phyloP scores from a whole-genome alignment of 805 yeast species.

The Starmerella floricola region DNA sequence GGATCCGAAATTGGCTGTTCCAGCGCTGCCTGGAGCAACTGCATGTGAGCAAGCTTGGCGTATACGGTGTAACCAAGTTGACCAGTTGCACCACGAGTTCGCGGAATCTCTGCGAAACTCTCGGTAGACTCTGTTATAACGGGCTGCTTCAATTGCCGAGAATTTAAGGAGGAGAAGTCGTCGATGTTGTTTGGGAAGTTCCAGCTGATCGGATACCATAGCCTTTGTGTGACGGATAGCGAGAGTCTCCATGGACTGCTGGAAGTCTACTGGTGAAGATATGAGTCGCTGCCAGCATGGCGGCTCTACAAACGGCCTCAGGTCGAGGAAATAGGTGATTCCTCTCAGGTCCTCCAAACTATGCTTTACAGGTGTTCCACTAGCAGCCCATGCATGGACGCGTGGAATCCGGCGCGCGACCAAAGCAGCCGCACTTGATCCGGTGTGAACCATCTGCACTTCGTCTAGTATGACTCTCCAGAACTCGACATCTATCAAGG shows the following conservation, averaged over 20 bases:
- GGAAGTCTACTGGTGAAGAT: conserved; percentile 34
- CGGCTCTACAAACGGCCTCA: conserved; percentile 49
- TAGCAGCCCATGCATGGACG: conserved; percentile 91
- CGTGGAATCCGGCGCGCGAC: conserved; percentile 72
- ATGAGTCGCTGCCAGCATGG: conserved; percentile 34
- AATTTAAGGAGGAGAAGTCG: conserved; percentile 61
- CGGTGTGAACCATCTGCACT: conserved; percentile 80
- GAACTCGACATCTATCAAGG: conserved; percentile 68
- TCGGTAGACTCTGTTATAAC: conserved; percentile 53
- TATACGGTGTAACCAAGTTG: conserved; percentile 53
- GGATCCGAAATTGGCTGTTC: neutral
- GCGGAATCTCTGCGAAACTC: conserved; percentile 43
- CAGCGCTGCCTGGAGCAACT: neutral
- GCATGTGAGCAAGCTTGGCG: conserved; percentile 82
- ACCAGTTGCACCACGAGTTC: conserved; percentile 33
- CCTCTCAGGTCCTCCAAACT: conserved; percentile 58
- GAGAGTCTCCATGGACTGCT: conserved; percentile 40
- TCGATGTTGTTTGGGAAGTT: conserved; percentile 67
- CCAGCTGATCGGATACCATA: conserved; percentile 65
- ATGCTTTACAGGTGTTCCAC: conserved; percentile 81
- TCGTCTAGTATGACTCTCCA: conserved; percentile 89
- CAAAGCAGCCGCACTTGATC: conserved; percentile 61
- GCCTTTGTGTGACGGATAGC: conserved; percentile 74
- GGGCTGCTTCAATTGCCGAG: conserved; percentile 72
- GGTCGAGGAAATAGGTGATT: conserved; percentile 51